Percentiles rank a stretch among this genome's conserved stretches.
Conservation (phyloP, 345 rosid genomes). For the Dipteronia sinensis region DNA sequence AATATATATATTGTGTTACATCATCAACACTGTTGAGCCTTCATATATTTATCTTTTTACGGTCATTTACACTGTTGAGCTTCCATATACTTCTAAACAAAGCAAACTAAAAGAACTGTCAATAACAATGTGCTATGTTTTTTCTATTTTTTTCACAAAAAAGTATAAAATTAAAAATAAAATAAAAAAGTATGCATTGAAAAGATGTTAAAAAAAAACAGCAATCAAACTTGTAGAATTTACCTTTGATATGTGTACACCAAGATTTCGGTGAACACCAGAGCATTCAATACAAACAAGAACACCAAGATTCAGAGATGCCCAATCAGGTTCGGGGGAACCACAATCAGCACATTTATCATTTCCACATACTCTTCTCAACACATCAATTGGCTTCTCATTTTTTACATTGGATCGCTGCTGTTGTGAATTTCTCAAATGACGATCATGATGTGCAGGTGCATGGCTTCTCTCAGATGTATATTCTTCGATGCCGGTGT, state of each 20-base stretch:
- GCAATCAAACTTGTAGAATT: constrained; percentile 15
- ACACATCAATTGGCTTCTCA: constrained; percentile 90
- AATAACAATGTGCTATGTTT: not conserved
- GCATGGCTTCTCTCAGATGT: constrained; percentile 66
- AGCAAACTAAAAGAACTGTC: not conserved
- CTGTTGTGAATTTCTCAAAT: constrained; percentile 64
- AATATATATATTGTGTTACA: too few relatives aligned
- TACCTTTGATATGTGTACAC: constrained; percentile 98
- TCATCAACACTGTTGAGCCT: too few relatives aligned
- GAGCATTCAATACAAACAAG: constrained; percentile 99
- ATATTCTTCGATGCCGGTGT: constrained; percentile 71
- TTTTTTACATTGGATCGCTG: constrained; percentile 61
- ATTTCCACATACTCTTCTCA: constrained; percentile 82
- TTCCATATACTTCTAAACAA: not conserved
- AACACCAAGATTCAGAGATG: constrained; percentile 94
- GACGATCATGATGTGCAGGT: constrained; percentile 61
- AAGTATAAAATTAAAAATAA: not conserved
- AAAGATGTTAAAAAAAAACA: constrained; percentile 4
- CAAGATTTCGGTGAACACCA: constrained; percentile 99
- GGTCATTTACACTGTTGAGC: not conserved
- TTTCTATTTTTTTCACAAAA: too few relatives aligned
- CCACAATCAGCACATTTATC: constrained; percentile 99
- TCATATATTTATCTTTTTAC: not conserved
- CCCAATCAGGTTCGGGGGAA: constrained; percentile 99
- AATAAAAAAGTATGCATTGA: not conserved